Evolutionary conservation across 257 asterid species (phyloP).

Genomic region (Penstemon davidsonii): DNA sequence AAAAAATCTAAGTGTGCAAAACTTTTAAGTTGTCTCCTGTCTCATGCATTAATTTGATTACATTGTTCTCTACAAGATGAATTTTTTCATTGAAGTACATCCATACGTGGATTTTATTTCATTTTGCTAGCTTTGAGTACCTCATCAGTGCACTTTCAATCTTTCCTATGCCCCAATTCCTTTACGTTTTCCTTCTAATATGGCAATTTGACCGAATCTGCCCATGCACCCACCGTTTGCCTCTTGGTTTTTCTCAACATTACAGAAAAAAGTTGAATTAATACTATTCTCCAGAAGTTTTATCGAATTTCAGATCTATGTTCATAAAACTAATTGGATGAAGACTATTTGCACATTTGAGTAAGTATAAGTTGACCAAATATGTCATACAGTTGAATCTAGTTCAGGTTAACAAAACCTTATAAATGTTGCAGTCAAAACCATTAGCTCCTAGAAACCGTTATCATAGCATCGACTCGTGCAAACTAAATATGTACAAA

Average conservation of each 20-base stretch:
- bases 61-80: background rate
- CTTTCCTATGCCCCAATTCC: background rate
- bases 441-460: background rate
- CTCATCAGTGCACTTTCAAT: background rate
- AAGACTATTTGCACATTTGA: too few relatives aligned
- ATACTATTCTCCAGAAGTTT: too few relatives aligned
- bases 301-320: too few relatives aligned
- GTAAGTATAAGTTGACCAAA: too few relatives aligned
- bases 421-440: background rate
- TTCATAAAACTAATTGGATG: too few relatives aligned
- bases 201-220: background rate
- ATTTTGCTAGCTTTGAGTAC: background rate
- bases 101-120: background rate
- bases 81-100: too few relatives aligned
- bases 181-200: background rate
- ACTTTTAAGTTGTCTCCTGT: constrained; percentile 18
- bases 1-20: background rate
- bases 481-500: constrained; percentile 8
- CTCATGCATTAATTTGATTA: background rate
- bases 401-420: too few relatives aligned
- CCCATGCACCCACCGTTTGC: background rate
- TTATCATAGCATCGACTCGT: background rate
- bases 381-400: too few relatives aligned
- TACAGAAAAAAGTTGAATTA: too few relatives aligned
- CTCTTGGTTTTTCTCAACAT: too few relatives aligned